Evolutionary conservation across 768 basidiomycete species (phyloP), one percentile per base, ranked within the genome.

Genomic region (Suillus variegatus): DNA sequence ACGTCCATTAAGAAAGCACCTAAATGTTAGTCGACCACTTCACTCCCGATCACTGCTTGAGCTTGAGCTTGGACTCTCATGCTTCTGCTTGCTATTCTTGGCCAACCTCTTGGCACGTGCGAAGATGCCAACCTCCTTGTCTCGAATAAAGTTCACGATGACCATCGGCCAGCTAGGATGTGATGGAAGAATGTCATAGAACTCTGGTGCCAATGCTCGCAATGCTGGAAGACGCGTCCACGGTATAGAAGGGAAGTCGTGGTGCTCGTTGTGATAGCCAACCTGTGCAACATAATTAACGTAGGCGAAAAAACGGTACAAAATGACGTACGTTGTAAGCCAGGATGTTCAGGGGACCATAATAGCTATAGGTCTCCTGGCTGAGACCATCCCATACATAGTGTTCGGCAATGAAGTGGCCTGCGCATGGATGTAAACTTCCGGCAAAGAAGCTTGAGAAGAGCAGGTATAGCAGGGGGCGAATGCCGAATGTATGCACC

Each of bases 181-280:
- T 0, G 89, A 84, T 0, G 96, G 94, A 32, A 98, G 82, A 6
- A 81, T 85, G 69, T 94, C 92, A 79, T 99, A 99, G 74, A 91
- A 95, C 76, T 99, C 97, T 4, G 90, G 91, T 8, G 95, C 97
- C 36, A 97, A 83, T 2, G 84, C 83, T 38, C 89, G 88, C 25
- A 99, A 86, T 6, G 86, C 85, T 2, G 95, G 93, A 0, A 99
- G 84, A 28, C 92, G 88, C 20, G 96, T 98, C 97, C 97, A 99
- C 1, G 97, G 86, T 1, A 99, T 79, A 14, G 95, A 95, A 9
- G 97, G 96, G 78, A 99, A 99, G 79, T 99, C 97, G 78, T 99
- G 97, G 78, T 99, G 97, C 73, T 99, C 97, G 77, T 99, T 98
- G 76, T 99, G 97, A 75, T 98, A 99, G 46, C 97, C 97, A 69